Conservation (phyloP, 2,329 filamentous ascomycete genomes). For the Didymella arachidicola region DNA sequence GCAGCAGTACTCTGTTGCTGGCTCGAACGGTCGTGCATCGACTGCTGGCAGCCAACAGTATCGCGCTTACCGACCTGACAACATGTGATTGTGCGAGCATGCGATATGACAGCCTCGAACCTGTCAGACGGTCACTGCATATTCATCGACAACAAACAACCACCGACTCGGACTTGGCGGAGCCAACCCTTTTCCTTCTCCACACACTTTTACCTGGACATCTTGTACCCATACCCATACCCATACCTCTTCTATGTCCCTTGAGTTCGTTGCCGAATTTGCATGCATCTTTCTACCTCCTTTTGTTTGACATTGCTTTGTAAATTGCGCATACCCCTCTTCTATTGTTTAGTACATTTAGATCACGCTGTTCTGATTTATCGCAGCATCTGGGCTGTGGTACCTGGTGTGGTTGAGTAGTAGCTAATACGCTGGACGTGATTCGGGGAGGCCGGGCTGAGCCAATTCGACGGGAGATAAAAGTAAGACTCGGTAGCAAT, state of each 20-base stretch:
- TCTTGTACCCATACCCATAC: slow-evolving; percentile 21
- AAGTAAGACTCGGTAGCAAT: neutral
- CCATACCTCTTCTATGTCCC: slow-evolving; percentile 11
- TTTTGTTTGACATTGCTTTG: slow-evolving; percentile 26
- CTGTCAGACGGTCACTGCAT: neutral
- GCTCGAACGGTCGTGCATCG: slow-evolving; percentile 43
- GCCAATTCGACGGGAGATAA: neutral
- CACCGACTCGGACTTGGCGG: neutral
- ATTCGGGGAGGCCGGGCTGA: neutral
- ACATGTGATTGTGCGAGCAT: slow-evolving; percentile 22
- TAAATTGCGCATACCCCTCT: slow-evolving; percentile 38
- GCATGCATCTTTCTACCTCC: slow-evolving; percentile 16
- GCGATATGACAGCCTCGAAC: neutral
- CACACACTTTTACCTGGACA: slow-evolving; percentile 9
- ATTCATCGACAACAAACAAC: slow-evolving; percentile 1
- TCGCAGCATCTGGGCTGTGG: slow-evolving; percentile 1
- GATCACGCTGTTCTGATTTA: slow-evolving; percentile 24
- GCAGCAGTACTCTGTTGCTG: slow-evolving; percentile 36
- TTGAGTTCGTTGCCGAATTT: slow-evolving; percentile 10
- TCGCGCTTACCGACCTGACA: slow-evolving; percentile 36
- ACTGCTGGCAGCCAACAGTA: slow-evolving; percentile 44
- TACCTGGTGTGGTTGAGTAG: slow-evolving; percentile 1
- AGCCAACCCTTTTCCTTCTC: slow-evolving; percentile 10
- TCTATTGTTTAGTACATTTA: slow-evolving; percentile 30
- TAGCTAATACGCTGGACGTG: slow-evolving; percentile 19